Evolutionary conservation across 257 asterid species (phyloP), one percentile per base, ranked within the genome.

Genomic region (Plectranthus barbatus): DNA sequence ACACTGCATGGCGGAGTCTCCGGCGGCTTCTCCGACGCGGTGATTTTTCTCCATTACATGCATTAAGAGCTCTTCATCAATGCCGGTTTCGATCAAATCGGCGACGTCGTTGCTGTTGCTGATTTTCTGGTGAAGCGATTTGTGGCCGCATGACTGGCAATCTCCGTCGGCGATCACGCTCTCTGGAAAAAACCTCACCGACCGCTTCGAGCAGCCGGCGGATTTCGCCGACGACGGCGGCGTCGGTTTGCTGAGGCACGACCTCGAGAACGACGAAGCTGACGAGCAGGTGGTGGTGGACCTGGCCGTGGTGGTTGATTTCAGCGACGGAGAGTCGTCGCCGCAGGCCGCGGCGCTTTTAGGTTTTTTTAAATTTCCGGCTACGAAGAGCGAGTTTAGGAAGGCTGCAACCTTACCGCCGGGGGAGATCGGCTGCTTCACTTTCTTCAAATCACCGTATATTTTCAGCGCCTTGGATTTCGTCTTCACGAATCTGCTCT

Each of bases 341-440:
- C 46, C 29, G 42, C 44, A n/a, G n/a, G n/a, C n/a, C n/a, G n/a
- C n/a, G n/a, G n/a, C n/a, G n/a, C n/a, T 23, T 58, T 83, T 85
- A 0, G 80, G 48, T 63, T 84, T 86, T 52, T 79, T 86, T 12
- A 77, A 6, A 61, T 67, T 79, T 49, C 83, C 88, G 51, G 83
- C 59, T 45, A 88, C 65, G 78, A 86, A 82, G 17, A 89, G 67
- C 6, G 95, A 82, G 74, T 86, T 86, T 53, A 86, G 50, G 70
- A 89, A 86, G 42, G 76, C 83, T 0, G 95, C 86, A 4, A 89
- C 79, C 34, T 74, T 72, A 1, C 90, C 83, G 31, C 94, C 93
- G 10, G 96, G 96, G 4, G 95, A 88, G 39, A 76, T 79, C 47
- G 96, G 96, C n/a, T n/a, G n/a, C n/a, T n/a, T n/a, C n/a, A n/a